Percentiles rank a stretch among this genome's conserved stretches.
phyloP scores from a whole-genome alignment of 345 rosid genomes.

The Acer saccharum region DNA sequence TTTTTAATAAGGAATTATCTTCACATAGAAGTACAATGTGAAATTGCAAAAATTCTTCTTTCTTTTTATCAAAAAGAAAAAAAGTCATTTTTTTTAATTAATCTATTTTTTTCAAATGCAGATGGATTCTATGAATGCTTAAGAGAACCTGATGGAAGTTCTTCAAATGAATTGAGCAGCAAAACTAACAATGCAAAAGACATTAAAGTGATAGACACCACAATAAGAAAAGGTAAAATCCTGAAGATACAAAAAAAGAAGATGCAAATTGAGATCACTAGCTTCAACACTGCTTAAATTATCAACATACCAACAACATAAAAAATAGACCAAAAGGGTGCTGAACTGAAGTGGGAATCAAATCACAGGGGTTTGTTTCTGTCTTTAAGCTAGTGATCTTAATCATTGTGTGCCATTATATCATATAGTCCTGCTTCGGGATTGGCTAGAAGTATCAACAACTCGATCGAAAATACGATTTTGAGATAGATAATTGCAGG shows the following conservation, averaged over 20 bases:
- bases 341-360: background rate
- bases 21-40: background rate
- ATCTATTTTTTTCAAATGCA: background rate
- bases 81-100: background rate
- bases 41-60: background rate
- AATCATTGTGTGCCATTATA: background rate
- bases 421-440: background rate
- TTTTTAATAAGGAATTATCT: background rate
- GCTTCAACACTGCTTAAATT: background rate
- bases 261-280: background rate
- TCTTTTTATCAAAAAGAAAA: background rate
- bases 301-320: background rate
- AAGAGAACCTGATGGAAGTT: background rate
- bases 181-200: background rate
- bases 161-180: background rate
- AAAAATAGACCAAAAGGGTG: background rate
- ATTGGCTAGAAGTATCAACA: background rate
- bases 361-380: background rate
- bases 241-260: background rate
- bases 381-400: background rate
- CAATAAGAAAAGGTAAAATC: background rate
- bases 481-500: background rate
- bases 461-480: background rate
- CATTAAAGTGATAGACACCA: background rate
- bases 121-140: background rate